phyloP scores from a whole-genome alignment of 1,284 basidiomycete species.

The Blastosporella zonata region DNA sequence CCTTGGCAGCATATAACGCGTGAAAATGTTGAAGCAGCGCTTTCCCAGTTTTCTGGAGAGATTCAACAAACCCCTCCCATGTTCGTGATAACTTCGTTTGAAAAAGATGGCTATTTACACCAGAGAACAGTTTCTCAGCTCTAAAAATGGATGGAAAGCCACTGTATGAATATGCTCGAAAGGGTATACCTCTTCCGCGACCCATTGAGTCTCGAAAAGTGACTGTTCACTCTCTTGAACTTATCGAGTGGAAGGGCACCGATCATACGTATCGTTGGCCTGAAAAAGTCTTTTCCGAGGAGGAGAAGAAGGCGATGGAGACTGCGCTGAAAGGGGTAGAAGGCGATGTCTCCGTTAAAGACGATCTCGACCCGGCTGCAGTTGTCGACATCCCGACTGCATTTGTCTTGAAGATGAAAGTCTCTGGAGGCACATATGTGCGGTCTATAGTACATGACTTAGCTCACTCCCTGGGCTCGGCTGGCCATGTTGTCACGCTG shows the following conservation, averaged over 20 bases:
- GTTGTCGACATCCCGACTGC: slow-evolving; percentile 59
- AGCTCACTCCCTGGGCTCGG: slow-evolving; percentile 76
- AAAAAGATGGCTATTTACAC: slow-evolving; percentile 12
- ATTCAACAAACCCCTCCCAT: slow-evolving; percentile 91
- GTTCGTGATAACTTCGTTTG: slow-evolving; percentile 44
- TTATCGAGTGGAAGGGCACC: slow-evolving; percentile 67
- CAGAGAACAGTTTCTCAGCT: slow-evolving; percentile 80
- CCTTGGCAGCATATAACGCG: slow-evolving; percentile 85
- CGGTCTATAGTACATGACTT: slow-evolving; percentile 91
- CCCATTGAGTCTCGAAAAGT: slow-evolving; percentile 89
- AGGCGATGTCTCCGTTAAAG: slow-evolving; percentile 33
- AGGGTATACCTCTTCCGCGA: slow-evolving; percentile 86
- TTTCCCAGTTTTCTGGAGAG: slow-evolving; percentile 82
- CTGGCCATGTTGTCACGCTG: slow-evolving; percentile 89
- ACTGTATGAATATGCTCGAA: slow-evolving; percentile 93
- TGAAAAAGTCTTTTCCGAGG: slow-evolving; percentile 60
- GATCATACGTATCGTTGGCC: slow-evolving; percentile 74
- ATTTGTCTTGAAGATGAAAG: slow-evolving; percentile 89
- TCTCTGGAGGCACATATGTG: slow-evolving; percentile 96
- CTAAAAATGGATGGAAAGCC: slow-evolving; percentile 98
- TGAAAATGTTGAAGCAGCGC: slow-evolving; percentile 67
- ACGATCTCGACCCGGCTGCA: slow-evolving; percentile 31
- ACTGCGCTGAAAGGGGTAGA: slow-evolving; percentile 53
- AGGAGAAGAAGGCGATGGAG: slow-evolving; percentile 70
- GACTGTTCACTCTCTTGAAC: slow-evolving; percentile 76